Conservation (phyloP, 352 stramenopile genomes). For the Elongisporangium prolatum region DNA sequence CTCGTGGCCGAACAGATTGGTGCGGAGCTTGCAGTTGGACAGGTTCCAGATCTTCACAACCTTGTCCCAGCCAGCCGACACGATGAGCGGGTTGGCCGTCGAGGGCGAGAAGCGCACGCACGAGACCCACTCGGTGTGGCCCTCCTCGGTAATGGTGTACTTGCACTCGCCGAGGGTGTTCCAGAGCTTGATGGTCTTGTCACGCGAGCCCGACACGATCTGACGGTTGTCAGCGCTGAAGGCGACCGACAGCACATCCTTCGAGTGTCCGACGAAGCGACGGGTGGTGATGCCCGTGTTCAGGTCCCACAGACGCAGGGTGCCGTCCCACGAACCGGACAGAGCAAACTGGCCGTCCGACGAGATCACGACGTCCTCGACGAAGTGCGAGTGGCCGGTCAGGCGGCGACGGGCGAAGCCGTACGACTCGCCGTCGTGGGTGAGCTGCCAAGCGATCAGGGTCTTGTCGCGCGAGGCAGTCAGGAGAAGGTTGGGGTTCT, state of each 20-base stretch:
- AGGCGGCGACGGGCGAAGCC: slow-evolving; percentile 96
- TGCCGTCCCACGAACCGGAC: slow-evolving; percentile 98
- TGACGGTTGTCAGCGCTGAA: slow-evolving; percentile 99
- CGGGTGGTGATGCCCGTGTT: slow-evolving; percentile 98
- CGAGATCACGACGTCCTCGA: slow-evolving; percentile 99
- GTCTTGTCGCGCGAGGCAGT: slow-evolving; percentile 98
- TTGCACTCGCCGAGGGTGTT: slow-evolving; percentile 99
- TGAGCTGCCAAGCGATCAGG: slow-evolving; percentile 85
- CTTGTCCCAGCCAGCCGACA: slow-evolving; percentile 99
- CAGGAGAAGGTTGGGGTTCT: slow-evolving; percentile 99
- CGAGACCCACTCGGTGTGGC: slow-evolving; percentile 99
- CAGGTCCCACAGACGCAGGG: slow-evolving; percentile 99
- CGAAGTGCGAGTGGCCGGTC: slow-evolving; percentile 99
- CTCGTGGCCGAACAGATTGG: slow-evolving; percentile 98
- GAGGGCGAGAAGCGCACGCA: slow-evolving; percentile 99
- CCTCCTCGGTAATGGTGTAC: slow-evolving; percentile 98
- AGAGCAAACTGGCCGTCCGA: slow-evolving; percentile 99
- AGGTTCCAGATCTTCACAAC: slow-evolving; percentile 99
- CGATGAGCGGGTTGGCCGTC: slow-evolving; percentile 95
- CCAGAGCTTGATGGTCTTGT: slow-evolving; percentile 99
- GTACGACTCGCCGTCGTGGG: slow-evolving; percentile 97
- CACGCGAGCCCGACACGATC: slow-evolving; percentile 98
- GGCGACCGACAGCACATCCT: slow-evolving; percentile 99
- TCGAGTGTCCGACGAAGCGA: slow-evolving; percentile 99
- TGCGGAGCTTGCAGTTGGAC: slow-evolving; percentile 99